Percentiles rank a stretch among this genome's conserved stretches.
Evolutionary conservation across 257 asterid genomes (phyloP).

Genomic region (Oldenlandia corymbosa): DNA sequence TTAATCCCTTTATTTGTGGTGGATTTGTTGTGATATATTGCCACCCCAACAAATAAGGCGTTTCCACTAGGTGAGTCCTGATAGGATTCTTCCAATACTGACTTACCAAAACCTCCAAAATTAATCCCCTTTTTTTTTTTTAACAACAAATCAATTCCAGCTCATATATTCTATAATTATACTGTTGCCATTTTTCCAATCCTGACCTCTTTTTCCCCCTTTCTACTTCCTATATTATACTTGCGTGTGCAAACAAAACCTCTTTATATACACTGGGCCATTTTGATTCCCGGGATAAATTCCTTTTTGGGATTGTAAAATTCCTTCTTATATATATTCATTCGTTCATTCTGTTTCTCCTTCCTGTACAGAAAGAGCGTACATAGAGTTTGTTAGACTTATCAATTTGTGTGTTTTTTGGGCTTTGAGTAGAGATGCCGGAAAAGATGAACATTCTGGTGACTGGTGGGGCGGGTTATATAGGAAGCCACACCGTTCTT

Average conservation of each 20-base stretch:
- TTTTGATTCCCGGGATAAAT: conserved; percentile 4
- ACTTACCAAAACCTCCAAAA: neutral
- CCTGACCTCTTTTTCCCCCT: neutral
- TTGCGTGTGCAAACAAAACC: no score
- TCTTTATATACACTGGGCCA: neutral
- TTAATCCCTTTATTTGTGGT: neutral
- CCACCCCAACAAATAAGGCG: conserved; percentile 7
- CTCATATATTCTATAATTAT: conserved; percentile 3
- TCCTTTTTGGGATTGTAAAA: conserved; percentile 1
- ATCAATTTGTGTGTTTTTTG: neutral
- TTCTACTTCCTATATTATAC: neutral
- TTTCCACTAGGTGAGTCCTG: neutral
- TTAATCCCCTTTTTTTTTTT: no score
- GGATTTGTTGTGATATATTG: neutral
- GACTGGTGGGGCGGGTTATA: conserved; percentile 68
- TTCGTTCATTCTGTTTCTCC: no score
- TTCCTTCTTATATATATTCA: neutral
- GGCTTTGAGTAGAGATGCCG: conserved; percentile 28
- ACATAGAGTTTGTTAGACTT: neutral
- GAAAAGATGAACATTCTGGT: conserved; percentile 43
- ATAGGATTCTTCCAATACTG: conserved; percentile 1
- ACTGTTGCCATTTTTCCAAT: no score
- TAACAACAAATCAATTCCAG: neutral
- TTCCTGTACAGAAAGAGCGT: neutral
- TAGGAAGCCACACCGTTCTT: conserved; percentile 78